Evolutionary conservation across 768 basidiomycete species (phyloP), one percentile per base, ranked within the genome.

Genomic region (Harrya chromipes): DNA sequence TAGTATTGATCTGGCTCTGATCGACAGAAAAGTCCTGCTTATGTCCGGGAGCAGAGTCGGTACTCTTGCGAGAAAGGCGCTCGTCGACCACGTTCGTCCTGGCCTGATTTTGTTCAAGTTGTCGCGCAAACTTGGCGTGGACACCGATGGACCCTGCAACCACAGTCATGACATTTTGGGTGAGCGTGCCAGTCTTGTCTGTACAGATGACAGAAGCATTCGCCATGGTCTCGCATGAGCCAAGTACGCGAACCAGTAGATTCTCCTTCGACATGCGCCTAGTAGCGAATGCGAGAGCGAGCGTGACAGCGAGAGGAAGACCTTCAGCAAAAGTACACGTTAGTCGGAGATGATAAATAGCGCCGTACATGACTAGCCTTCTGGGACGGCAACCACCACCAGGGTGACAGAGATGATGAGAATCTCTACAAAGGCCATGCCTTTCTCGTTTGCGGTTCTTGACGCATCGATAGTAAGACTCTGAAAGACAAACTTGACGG

Each of bases 161-260:
- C 55, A 98, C 90, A 10, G 87, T 83, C 97, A 99, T 99, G 57
- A 73, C 73, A 71, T 98, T 98, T 64, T 91, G 87, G 0, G 97
- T 99, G 20, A 99, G 84, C 9, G 95, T 97, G 33, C 95, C 95
- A 2, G 94, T 95, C 73, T 95, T 94, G 76, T 94, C 93, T 13
- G 93, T 94, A 70, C 92, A 94, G 4, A 97, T 82, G 50, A 97
- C 94, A 19, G 89, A 94, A 5, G 95, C 90, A 59, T 97, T 97
- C 19, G 90, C 95, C 95, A 98, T 98, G 0, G 93, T 98, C 72
- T 99, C 97, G 69, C 95, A 98, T 12, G 94, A 94, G 7, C 90
- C 90, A 29, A 99, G 82, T 5, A 97, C 90, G 47, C 95, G 93
- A 26, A 98, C 97, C 37, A 99, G 82, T 0, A 98, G 76, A 46